phyloP scores from a whole-genome alignment of 2,329 filamentous ascomycete species.

The Penicillium brasilianum region DNA sequence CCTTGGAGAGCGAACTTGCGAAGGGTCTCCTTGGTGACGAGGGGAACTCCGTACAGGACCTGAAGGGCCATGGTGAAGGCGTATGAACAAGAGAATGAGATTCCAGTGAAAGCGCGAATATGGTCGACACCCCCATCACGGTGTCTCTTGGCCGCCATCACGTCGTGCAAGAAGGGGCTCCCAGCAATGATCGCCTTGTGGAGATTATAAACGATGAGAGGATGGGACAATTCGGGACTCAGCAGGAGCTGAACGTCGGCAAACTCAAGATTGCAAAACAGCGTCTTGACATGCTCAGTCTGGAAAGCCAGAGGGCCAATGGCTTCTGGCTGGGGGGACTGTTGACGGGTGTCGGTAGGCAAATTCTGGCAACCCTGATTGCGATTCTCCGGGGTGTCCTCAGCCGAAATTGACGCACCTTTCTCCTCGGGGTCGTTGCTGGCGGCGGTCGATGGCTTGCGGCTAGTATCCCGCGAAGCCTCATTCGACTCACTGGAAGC shows the following conservation, averaged over 20 bases:
- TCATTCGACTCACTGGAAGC: neutral
- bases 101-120: conserved; percentile 6
- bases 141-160: neutral
- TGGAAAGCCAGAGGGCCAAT: conserved; percentile 1
- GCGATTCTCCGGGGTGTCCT: neutral
- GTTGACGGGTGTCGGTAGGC: neutral
- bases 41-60: neutral
- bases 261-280: conserved; percentile 5
- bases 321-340: neutral
- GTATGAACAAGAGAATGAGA: neutral
- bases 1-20: neutral
- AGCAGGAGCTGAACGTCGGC: conserved; percentile 11
- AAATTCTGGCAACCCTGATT: neutral
- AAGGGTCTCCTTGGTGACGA: conserved; percentile 3
- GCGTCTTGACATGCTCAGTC: neutral
- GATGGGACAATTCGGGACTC: neutral
- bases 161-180: conserved; percentile 8
- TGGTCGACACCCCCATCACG: neutral
- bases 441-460: neutral
- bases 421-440: neutral
- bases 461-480: neutral
- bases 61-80: conserved; percentile 11
- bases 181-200: conserved; percentile 8
- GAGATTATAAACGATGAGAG: neutral
- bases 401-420: neutral